A percentile compares a stretch with the other conserved stretches of the same genome.
Conservation (phyloP, 768 basidiomycete species). For the Lactarius quietus region DNA sequence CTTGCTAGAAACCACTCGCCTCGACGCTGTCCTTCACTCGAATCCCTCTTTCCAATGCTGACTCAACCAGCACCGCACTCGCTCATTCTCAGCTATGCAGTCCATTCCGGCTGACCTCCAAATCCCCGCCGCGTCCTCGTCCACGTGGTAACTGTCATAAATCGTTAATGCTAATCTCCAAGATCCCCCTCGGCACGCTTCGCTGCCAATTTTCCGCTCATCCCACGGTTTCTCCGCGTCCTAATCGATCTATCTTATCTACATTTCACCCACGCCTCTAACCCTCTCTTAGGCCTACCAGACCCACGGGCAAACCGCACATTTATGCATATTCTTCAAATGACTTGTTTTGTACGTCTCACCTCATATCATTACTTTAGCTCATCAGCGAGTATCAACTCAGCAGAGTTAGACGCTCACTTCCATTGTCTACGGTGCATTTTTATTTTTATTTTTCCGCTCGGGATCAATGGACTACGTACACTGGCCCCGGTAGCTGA, state of each 20-base stretch:
- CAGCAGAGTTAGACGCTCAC: background rate
- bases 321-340: background rate
- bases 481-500: background rate
- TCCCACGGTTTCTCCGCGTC: constrained; percentile 10
- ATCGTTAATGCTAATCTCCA: constrained; percentile 24
- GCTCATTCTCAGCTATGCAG: background rate
- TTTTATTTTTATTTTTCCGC: background rate
- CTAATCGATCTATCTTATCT: constrained; percentile 4
- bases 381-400: background rate
- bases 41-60: background rate
- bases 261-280: background rate
- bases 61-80: background rate
- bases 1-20: background rate
- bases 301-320: background rate
- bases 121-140: background rate
- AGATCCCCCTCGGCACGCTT: constrained; percentile 13
- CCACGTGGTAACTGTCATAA: constrained; percentile 24
- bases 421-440: background rate
- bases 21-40: too few relatives aligned
- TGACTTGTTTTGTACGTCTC: background rate
- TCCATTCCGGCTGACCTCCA: background rate
- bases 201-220: constrained; percentile 1
- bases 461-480: background rate
- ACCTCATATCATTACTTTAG: background rate
- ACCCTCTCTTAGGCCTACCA: background rate